Percentiles rank a stretch among this genome's conserved stretches.
phyloP scores from a whole-genome alignment of 140 eudicot genomes.

The Flaveria floridana region DNA sequence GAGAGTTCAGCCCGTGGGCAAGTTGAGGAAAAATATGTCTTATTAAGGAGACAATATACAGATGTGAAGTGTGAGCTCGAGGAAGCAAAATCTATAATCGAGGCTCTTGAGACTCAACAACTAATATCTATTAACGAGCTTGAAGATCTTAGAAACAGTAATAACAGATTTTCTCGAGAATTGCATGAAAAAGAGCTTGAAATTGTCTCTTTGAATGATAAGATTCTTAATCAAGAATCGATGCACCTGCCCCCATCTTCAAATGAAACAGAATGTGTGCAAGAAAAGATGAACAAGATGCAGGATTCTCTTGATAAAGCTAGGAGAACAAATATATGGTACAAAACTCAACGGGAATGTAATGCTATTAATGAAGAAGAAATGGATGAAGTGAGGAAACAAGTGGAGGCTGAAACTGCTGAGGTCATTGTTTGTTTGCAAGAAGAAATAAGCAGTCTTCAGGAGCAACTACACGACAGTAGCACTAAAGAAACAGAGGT shows the following conservation, averaged over 20 bases:
- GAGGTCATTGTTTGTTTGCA: slow-evolving; percentile 94
- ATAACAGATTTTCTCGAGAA: slow-evolving; percentile 35
- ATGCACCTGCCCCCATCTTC: slow-evolving; percentile 38
- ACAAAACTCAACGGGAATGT: slow-evolving; percentile 58
- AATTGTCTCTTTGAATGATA: slow-evolving; percentile 47
- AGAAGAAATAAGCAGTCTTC: slow-evolving; percentile 73
- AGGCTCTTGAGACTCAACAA: slow-evolving; percentile 84
- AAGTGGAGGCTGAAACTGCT: slow-evolving; percentile 97
- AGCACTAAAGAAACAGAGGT: slow-evolving; percentile 53
- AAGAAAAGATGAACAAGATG: slow-evolving; percentile 73
- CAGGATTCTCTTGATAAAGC: slow-evolving; percentile 84
- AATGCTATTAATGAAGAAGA: slow-evolving; percentile 69
- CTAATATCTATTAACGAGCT: slow-evolving; percentile 59
- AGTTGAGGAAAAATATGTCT: slow-evolving; percentile 42
- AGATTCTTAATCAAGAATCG: slow-evolving; percentile 33
- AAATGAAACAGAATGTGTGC: slow-evolving; percentile 43
- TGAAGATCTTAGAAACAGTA: slow-evolving; percentile 68
- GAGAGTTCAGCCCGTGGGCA: slow-evolving; percentile 45
- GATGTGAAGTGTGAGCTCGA: slow-evolving; percentile 48
- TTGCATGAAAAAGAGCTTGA: slow-evolving; percentile 50
- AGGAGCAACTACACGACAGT: slow-evolving; percentile 58
- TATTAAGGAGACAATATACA: slow-evolving; percentile 48
- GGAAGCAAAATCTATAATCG: slow-evolving; percentile 63
- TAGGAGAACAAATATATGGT: slow-evolving; percentile 52
- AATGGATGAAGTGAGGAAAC: slow-evolving; percentile 80